Evolutionary conservation across 1,284 basidiomycete species (phyloP).

Genomic region (Vanrija sp.): DNA sequence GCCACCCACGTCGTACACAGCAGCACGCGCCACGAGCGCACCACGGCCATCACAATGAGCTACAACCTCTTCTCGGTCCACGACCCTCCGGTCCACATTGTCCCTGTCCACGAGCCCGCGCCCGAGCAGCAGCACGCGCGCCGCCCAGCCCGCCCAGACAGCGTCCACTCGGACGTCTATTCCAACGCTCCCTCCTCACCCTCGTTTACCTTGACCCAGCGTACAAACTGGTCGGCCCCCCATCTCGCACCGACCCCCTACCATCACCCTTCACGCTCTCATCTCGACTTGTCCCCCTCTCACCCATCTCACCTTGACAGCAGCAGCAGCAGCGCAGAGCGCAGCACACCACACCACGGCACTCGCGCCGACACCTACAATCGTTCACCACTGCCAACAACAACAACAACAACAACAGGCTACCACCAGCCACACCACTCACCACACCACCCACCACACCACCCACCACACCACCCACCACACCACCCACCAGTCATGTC

Average conservation of each 20-base stretch:
- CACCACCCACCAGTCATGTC: background rate
- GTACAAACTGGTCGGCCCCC: background rate
- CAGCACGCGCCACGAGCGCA: conserved; percentile 8
- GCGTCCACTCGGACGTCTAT: background rate
- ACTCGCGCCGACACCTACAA: too few species aligned
- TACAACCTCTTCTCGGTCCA: too few species aligned
- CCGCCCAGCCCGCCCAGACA: too few species aligned
- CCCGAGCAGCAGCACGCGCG: too few species aligned
- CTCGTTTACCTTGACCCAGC: background rate
- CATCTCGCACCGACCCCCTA: background rate
- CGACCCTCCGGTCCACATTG: too few species aligned
- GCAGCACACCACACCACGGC: too few species aligned
- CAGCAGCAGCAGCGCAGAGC: background rate
- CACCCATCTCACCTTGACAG: background rate
- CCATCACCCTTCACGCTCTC: background rate
- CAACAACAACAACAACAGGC: too few species aligned
- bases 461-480: background rate
- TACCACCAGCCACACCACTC: background rate
- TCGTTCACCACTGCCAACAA: background rate
- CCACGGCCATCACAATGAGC: background rate
- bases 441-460: background rate
- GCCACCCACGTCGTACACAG: conserved; percentile 1
- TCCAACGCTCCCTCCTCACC: conserved; percentile 1
- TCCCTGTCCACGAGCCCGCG: too few species aligned
- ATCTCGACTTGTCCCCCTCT: background rate